Conservation (phyloP, 768 basidiomycete species). For the Auricularia sp. region DNA sequence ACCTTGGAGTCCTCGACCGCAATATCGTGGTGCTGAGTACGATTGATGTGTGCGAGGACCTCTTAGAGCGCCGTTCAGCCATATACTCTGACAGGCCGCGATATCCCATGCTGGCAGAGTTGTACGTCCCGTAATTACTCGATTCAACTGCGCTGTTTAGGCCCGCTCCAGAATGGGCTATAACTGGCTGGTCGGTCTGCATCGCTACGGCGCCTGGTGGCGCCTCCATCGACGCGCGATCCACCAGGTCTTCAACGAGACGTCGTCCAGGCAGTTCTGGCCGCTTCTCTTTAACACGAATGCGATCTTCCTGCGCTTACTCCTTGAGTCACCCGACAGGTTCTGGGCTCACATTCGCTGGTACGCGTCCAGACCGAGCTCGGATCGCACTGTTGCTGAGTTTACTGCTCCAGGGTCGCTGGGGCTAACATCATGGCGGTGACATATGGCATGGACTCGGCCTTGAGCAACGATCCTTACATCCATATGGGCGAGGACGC, state of each 20-base stretch:
- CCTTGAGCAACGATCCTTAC: not conserved
- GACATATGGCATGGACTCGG: not conserved
- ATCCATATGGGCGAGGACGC: not conserved
- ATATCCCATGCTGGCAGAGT: constrained; percentile 4
- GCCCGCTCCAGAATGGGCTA: not conserved
- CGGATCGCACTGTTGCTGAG: not conserved
- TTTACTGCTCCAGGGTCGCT: not conserved
- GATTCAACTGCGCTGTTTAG: not conserved
- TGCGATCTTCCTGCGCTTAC: too few species aligned
- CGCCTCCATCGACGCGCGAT: too few species aligned
- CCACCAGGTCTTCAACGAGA: too few species aligned
- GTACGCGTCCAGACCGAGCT: not conserved
- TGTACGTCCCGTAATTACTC: not conserved
- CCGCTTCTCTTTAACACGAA: too few species aligned
- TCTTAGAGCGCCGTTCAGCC: constrained; percentile 20
- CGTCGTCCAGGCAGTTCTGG: too few species aligned
- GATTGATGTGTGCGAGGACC: constrained; percentile 17
- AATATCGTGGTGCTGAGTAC: constrained; percentile 19
- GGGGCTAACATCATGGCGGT: not conserved
- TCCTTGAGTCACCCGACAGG: too few species aligned
- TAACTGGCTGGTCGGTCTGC: not conserved
- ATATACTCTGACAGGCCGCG: constrained; percentile 21
- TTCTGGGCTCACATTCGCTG: not conserved
- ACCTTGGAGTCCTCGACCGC: constrained; percentile 13
- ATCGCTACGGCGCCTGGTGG: too few species aligned